Percentiles rank a stretch among this genome's conserved stretches.
Conservation (phyloP, 192 early-diverging fungal species). For the Piromyces sp. region DNA sequence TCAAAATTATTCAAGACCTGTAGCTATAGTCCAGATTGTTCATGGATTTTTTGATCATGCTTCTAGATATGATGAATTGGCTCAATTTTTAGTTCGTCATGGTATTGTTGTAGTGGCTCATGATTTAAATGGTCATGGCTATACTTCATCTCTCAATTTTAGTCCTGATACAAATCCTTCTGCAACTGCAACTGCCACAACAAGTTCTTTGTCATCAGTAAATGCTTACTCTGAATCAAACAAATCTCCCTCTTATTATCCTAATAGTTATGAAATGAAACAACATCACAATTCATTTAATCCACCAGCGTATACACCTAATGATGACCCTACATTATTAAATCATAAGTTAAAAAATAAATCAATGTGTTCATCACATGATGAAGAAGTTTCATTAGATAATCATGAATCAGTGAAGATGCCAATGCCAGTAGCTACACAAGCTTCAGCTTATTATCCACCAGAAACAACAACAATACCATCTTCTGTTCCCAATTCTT, state of each 20-base stretch:
- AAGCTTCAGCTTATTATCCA: no score
- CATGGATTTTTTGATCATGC: neutral
- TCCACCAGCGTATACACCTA: neutral
- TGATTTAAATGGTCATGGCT: neutral
- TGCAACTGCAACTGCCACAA: no score
- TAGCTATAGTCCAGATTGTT: neutral
- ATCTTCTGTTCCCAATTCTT: neutral
- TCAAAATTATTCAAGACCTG: neutral
- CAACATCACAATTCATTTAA: neutral
- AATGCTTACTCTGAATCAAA: no score
- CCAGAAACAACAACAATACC: no score
- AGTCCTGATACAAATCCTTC: no score
- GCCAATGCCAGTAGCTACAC: no score
- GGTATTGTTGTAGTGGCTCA: neutral
- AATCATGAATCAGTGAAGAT: no score
- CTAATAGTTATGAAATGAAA: no score
- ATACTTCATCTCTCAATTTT: neutral
- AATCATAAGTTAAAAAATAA: neutral
- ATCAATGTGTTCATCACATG: no score
- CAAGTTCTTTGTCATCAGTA: no score
- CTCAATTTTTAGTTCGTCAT: neutral
- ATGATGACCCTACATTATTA: neutral
- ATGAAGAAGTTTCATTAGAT: no score
- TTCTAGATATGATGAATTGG: neutral
- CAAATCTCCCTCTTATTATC: no score